Evolutionary conservation across 2,329 filamentous ascomycete genomes (phyloP).

Genomic region (Cryphonectria nitschkei): DNA sequence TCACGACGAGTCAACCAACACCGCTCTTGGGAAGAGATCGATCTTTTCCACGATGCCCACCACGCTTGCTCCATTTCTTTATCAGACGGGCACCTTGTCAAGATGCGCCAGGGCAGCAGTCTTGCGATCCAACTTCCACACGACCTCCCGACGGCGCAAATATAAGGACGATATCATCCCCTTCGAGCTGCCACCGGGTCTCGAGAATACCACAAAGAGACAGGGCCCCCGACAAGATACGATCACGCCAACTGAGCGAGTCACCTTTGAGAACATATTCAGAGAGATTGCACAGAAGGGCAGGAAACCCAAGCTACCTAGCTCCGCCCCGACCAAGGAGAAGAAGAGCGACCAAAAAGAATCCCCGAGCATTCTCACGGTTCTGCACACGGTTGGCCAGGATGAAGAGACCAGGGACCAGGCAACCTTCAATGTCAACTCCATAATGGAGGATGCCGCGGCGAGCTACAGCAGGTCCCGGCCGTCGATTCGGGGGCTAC

Average conservation of each 20-base stretch:
- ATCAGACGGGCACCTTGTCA: constrained; percentile 66
- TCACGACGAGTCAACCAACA: not conserved
- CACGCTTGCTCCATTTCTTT: constrained; percentile 68
- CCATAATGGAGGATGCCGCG: constrained; percentile 37
- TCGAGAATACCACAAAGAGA: constrained; percentile 36
- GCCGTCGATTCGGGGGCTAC: constrained; percentile 23
- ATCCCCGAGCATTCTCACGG: constrained; percentile 18
- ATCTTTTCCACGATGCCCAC: constrained; percentile 44
- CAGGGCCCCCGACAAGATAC: constrained; percentile 45
- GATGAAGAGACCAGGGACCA: constrained; percentile 1
- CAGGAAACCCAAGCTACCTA: constrained; percentile 32
- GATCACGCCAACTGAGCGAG: constrained; percentile 59
- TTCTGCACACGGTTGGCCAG: constrained; percentile 2
- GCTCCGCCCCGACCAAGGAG: not conserved
- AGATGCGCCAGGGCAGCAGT: constrained; percentile 33
- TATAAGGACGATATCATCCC: constrained; percentile 48
- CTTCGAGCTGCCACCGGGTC: constrained; percentile 51
- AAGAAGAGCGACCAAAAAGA: constrained; percentile 22
- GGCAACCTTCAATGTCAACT: constrained; percentile 31
- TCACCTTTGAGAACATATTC: constrained; percentile 59
- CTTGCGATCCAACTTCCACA: constrained; percentile 35
- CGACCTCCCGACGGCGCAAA: constrained; percentile 30
- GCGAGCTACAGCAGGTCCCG: constrained; percentile 21
- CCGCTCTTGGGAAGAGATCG: not conserved
- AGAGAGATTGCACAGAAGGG: constrained; percentile 53